Percentiles rank a stretch among this genome's conserved stretches.
Evolutionary conservation across 192 early-diverging fungal genomes (phyloP).

Genomic region (Mortierella claussenii): DNA sequence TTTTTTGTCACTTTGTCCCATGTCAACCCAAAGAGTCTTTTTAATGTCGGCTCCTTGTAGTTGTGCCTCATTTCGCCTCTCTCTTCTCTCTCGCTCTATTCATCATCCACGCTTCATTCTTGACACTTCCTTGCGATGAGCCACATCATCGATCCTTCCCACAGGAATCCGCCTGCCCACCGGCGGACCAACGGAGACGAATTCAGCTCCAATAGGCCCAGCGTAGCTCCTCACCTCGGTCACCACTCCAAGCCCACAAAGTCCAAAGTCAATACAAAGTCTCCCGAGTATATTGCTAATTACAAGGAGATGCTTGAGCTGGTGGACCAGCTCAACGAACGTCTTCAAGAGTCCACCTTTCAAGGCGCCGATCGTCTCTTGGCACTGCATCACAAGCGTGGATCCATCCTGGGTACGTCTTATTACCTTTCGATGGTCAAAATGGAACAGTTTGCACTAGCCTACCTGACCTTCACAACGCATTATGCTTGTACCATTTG

Average conservation of each 20-base stretch:
- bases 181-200: constrained; percentile 19
- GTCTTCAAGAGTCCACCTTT: constrained; percentile 60
- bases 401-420: constrained; percentile 66
- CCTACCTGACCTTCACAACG: too few species aligned
- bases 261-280: constrained; percentile 56
- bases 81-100: not conserved
- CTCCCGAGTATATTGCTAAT: constrained; percentile 66
- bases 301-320: constrained; percentile 63
- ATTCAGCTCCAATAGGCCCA: constrained; percentile 16
- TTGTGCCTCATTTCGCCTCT: not conserved
- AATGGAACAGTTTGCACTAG: too few species aligned
- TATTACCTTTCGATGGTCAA: not conserved
- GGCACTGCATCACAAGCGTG: constrained; percentile 64
- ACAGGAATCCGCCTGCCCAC: constrained; percentile 30
- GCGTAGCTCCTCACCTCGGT: constrained; percentile 33
- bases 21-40: constrained; percentile 3
- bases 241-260: constrained; percentile 58
- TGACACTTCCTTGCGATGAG: constrained; percentile 15
- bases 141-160: constrained; percentile 41
- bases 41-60: not conserved
- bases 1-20: constrained; percentile 8
- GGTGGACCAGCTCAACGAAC: constrained; percentile 60
- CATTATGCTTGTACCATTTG: not conserved
- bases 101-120: not conserved
- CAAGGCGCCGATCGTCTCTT: constrained; percentile 62